Percentiles rank a stretch among this genome's conserved stretches.
These are phyloP conservation scores for Penicillium crustosum DNA, from an alignment of 2,329 filamentous ascomycete species.

Conservation along the genomic window DNA sequence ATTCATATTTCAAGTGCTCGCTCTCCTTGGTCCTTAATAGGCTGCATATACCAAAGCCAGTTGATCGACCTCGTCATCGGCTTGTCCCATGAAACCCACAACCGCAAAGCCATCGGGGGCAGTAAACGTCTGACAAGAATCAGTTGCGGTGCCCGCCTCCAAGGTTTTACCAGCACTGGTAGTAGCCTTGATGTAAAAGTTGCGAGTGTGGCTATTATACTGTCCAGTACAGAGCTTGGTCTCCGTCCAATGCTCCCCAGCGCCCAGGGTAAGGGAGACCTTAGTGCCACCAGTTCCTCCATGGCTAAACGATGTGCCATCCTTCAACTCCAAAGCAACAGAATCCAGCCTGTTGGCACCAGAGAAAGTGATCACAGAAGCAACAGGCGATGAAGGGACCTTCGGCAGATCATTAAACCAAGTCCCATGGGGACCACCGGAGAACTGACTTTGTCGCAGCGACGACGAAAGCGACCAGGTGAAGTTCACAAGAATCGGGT, in stretches of 20 bases:
- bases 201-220: slow-evolving; percentile 49
- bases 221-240: slow-evolving; percentile 54
- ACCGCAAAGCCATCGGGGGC: slow-evolving; percentile 54
- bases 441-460: slow-evolving; percentile 41
- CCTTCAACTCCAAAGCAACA: slow-evolving; percentile 50
- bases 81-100: slow-evolving; percentile 55
- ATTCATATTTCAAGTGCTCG: not conserved
- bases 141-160: slow-evolving; percentile 47
- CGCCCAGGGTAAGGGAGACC: slow-evolving; percentile 46
- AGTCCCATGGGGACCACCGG: slow-evolving; percentile 30
- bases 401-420: slow-evolving; percentile 59
- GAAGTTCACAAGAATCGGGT: slow-evolving; percentile 51
- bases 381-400: slow-evolving; percentile 32
- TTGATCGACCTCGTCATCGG: slow-evolving; percentile 58
- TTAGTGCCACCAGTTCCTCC: slow-evolving; percentile 55
- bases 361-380: slow-evolving; percentile 44
- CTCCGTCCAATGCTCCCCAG: slow-evolving; percentile 51
- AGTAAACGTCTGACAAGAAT: slow-evolving; percentile 49
- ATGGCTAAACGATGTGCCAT: slow-evolving; percentile 53
- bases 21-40: not conserved
- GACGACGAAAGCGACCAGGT: slow-evolving; percentile 50
- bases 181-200: slow-evolving; percentile 57
- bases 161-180: slow-evolving; percentile 53
- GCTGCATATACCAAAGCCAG: slow-evolving; percentile 42
- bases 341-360: slow-evolving; percentile 54